Conservation (phyloP, 768 basidiomycete species). For the Roridomyces roridus region DNA sequence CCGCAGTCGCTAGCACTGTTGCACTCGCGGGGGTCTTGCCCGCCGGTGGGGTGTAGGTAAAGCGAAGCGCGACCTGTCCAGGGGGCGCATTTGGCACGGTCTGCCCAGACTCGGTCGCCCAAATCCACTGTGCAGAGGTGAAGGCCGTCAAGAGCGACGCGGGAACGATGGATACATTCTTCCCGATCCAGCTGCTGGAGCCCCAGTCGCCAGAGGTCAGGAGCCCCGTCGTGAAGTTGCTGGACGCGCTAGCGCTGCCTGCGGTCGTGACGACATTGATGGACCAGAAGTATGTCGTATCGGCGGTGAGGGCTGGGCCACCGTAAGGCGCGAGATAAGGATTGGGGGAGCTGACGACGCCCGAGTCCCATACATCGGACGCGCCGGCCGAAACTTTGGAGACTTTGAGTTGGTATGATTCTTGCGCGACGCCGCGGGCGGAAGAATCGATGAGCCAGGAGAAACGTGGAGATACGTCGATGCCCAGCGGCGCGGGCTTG, state of each 20-base stretch:
- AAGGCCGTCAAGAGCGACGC: constrained; percentile 28
- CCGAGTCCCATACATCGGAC: constrained; percentile 33
- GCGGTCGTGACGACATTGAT: constrained; percentile 30
- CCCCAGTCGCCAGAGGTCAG: constrained; percentile 30
- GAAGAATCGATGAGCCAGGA: constrained; percentile 33
- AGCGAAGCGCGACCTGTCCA: constrained; percentile 34
- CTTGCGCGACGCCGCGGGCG: constrained; percentile 24
- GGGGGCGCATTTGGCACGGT: constrained; percentile 16
- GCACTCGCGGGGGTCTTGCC: constrained; percentile 31
- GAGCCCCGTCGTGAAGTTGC: constrained; percentile 36
- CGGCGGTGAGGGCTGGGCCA: constrained; percentile 30
- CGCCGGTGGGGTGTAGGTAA: constrained; percentile 28
- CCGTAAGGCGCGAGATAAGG: constrained; percentile 34
- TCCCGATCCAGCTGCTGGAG: constrained; percentile 36
- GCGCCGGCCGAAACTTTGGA: constrained; percentile 25
- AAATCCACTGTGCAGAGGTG: constrained; percentile 24
- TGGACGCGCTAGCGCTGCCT: constrained; percentile 28
- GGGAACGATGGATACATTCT: constrained; percentile 26
- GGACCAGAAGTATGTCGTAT: constrained; percentile 34
- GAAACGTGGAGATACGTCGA: constrained; percentile 35
- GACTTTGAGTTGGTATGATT: constrained; percentile 32
- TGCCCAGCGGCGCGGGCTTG: constrained; percentile 28
- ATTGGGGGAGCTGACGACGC: constrained; percentile 26
- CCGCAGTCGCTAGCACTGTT: constrained; percentile 31
- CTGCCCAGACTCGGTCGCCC: constrained; percentile 12